phyloP scores from a whole-genome alignment of 2,329 filamentous ascomycete genomes.

The Microdochium bolleyi region DNA sequence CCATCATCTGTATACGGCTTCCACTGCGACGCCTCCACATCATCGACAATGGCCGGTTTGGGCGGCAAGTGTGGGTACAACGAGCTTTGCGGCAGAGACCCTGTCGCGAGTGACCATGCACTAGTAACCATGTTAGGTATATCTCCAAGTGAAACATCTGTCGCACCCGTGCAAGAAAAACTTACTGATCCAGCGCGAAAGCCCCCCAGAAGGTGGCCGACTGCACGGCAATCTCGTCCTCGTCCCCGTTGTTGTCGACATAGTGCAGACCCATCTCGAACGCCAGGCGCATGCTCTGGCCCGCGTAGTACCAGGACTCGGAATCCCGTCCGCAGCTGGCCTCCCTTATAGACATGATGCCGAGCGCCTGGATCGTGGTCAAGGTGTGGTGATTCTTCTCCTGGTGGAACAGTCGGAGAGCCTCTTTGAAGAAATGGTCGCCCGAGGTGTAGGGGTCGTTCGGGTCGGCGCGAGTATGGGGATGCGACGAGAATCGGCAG shows the following conservation, averaged over 20 bases:
- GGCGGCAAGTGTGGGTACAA: slow-evolving; percentile 46
- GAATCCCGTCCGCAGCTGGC: slow-evolving; percentile 66
- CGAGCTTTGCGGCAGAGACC: slow-evolving; percentile 52
- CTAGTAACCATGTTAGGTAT: background rate
- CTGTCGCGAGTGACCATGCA: slow-evolving; percentile 58
- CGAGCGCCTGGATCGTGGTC: slow-evolving; percentile 67
- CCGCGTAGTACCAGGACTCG: slow-evolving; percentile 64
- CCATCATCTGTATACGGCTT: slow-evolving; percentile 51
- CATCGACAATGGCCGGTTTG: slow-evolving; percentile 51
- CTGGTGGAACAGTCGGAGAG: slow-evolving; percentile 49
- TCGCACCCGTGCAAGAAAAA: slow-evolving; percentile 5
- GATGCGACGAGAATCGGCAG: slow-evolving; percentile 60
- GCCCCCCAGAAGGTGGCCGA: slow-evolving; percentile 55
- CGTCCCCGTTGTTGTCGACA: slow-evolving; percentile 35
- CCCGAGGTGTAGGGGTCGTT: slow-evolving; percentile 58
- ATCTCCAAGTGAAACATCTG: background rate
- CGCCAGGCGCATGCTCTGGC: slow-evolving; percentile 63
- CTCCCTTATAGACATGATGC: slow-evolving; percentile 69
- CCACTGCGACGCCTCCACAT: slow-evolving; percentile 53
- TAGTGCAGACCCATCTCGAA: slow-evolving; percentile 65
- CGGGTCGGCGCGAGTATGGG: slow-evolving; percentile 53
- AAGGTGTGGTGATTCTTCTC: slow-evolving; percentile 52
- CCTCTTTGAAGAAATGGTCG: slow-evolving; percentile 68
- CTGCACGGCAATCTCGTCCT: slow-evolving; percentile 50
- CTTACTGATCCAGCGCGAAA: slow-evolving; percentile 56